Percentiles rank a stretch among this genome's conserved stretches.
These are phyloP conservation scores for Physcomitrellopsis africana DNA, from an alignment of 225 moss, liverwort and hornwort species.

Conservation along the genomic window DNA sequence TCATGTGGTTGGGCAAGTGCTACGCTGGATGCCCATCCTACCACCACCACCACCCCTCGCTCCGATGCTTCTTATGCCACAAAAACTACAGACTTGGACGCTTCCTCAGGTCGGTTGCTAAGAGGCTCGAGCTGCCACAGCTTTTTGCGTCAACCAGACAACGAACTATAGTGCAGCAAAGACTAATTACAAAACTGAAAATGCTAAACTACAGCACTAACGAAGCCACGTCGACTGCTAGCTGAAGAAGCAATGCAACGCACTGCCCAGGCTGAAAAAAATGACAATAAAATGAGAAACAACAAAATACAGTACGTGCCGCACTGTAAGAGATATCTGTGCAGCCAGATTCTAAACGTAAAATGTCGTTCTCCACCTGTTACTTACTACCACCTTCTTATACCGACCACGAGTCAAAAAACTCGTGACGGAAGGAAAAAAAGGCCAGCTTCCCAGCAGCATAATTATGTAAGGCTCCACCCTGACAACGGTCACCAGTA, in stretches of 20 bases:
- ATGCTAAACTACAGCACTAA: constrained; percentile 44
- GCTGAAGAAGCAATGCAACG: constrained; percentile 30
- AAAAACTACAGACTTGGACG: constrained; percentile 35
- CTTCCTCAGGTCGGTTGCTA: constrained; percentile 32
- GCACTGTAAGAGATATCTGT: no score
- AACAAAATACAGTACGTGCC: constrained; percentile 35
- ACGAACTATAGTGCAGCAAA: constrained; percentile 33
- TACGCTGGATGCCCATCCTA: background rate
- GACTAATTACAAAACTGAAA: constrained; percentile 37
- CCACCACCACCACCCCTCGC: constrained; percentile 22
- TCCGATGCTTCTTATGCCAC: constrained; percentile 27
- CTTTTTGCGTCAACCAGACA: constrained; percentile 38
- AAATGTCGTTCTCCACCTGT: constrained; percentile 52
- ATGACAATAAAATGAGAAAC: constrained; percentile 40
- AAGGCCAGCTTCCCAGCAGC: constrained; percentile 47
- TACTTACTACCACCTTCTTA: constrained; percentile 48
- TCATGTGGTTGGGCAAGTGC: no score
- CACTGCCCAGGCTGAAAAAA: constrained; percentile 36
- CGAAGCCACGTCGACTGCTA: constrained; percentile 20
- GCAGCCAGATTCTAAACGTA: no score
- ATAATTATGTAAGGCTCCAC: constrained; percentile 38
- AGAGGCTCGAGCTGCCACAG: constrained; percentile 36
- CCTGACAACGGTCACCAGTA: constrained; percentile 39
- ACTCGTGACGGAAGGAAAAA: constrained; percentile 38
- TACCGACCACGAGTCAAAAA: constrained; percentile 42